phyloP scores from a whole-genome alignment of 805 yeast species.

The Ogataea methanolica region DNA sequence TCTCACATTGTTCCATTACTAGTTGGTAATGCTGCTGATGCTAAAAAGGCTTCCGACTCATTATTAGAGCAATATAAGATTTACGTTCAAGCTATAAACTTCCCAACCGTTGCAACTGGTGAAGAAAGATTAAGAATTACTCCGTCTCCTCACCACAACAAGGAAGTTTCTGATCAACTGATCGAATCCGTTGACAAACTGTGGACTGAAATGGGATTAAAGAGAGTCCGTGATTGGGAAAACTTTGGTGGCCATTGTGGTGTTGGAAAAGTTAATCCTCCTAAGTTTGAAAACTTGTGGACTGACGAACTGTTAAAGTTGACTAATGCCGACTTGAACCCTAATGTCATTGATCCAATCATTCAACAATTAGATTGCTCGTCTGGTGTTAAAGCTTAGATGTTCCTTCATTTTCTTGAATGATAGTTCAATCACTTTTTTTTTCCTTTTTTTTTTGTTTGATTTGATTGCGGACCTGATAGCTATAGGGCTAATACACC shows the following conservation, averaged over 20 bases:
- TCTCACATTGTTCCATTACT: conserved; percentile 95
- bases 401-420: too few species aligned
- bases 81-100: conserved; percentile 97
- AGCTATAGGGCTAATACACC: too few species aligned
- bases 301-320: conserved; percentile 71
- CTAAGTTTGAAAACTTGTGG: conserved; percentile 70
- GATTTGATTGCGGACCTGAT: too few species aligned
- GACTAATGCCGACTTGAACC: conserved; percentile 58
- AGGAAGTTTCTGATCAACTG: conserved; percentile 69
- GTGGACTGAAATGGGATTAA: conserved; percentile 68
- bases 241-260: conserved; percentile 85
- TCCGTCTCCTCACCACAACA: conserved; percentile 96
- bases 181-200: conserved; percentile 77
- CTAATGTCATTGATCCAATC: conserved; percentile 61
- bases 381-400: conserved; percentile 48
- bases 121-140: conserved; percentile 95
- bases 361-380: conserved; percentile 63
- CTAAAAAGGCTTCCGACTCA: conserved; percentile 86
- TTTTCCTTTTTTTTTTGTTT: too few species aligned
- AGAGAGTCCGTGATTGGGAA: conserved; percentile 76
- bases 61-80: conserved; percentile 79
- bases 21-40: conserved; percentile 90
- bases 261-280: conserved; percentile 55
- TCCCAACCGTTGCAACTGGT: conserved; percentile 96
- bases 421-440: too few species aligned